Percentiles rank a stretch among this genome's conserved stretches.
phyloP scores from a whole-genome alignment of 2,329 filamentous ascomycete species.

The Fusarium tjaetaba region DNA sequence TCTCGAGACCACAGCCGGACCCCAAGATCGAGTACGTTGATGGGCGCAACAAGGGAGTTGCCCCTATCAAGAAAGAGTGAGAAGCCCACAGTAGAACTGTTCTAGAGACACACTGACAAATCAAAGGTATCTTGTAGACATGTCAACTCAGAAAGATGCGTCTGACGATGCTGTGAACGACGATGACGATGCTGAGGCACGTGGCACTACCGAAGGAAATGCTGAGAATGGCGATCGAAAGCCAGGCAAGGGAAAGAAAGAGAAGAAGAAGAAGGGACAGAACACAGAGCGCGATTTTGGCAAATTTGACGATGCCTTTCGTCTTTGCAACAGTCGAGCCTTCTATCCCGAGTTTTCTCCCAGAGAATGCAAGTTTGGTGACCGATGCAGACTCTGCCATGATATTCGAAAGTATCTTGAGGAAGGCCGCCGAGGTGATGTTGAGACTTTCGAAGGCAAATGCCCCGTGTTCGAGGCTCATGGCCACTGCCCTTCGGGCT shows the following conservation, averaged over 20 bases:
- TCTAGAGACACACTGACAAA: neutral
- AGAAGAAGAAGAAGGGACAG: slow-evolving; percentile 68
- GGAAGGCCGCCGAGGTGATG: slow-evolving; percentile 82
- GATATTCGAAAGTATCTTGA: slow-evolving; percentile 86
- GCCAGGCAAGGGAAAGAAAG: slow-evolving; percentile 48
- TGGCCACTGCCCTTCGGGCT: slow-evolving; percentile 83
- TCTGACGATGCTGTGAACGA: slow-evolving; percentile 48
- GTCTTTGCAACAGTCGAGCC: slow-evolving; percentile 79
- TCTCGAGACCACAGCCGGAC: slow-evolving; percentile 9
- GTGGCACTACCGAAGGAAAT: slow-evolving; percentile 49
- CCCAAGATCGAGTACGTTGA: slow-evolving; percentile 32
- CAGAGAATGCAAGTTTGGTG: slow-evolving; percentile 77
- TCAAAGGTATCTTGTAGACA: slow-evolving; percentile 56
- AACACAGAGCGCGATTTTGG: slow-evolving; percentile 88
- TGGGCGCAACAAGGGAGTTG: slow-evolving; percentile 64
- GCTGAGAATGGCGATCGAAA: slow-evolving; percentile 68
- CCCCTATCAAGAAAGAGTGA: slow-evolving; percentile 79
- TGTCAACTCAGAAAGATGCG: slow-evolving; percentile 41
- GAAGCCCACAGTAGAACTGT: slow-evolving; percentile 35
- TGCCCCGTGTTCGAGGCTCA: slow-evolving; percentile 84
- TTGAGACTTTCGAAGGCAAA: slow-evolving; percentile 77
- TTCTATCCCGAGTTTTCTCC: slow-evolving; percentile 84
- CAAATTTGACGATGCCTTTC: slow-evolving; percentile 78
- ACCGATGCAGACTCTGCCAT: slow-evolving; percentile 84
- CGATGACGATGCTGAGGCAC: slow-evolving; percentile 61